Evolutionary conservation across 768 basidiomycete genomes (phyloP), one percentile per base, ranked within the genome.

Genomic region (Tricholoma sp.): DNA sequence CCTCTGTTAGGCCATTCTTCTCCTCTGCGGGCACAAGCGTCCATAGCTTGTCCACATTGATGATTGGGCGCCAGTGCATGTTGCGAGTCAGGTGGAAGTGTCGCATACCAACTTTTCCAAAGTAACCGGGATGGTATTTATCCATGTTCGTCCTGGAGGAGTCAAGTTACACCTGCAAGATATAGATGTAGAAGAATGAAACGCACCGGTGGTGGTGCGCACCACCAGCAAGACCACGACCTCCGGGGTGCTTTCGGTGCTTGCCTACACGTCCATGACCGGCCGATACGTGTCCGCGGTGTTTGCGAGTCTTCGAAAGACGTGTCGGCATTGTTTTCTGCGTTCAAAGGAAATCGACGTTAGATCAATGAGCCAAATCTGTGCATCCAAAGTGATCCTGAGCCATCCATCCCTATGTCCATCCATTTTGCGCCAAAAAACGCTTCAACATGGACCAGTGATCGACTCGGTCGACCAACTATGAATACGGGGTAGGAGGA

Each of bases 161-260:
- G 44, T 34, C 6, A 18, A 59, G 48, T 54, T 17, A 20, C 5
- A 18, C 15, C 18, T 51, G 12, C 49, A 10, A 28, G 39, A 13
- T 18, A 28, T 56, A 37, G 10, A 15, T 18, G 36, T 32, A 9
- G 28, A 6, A 15, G 13, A 12, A 45, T 41, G 18, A 45, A 47
- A 80, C 89, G 67, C 70, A 92, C 91, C 91, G 80, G 87, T 99
- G 97, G 83, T 99, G 97, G 80, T 98, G 96, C 78, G 86, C 82
- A 85, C 97, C 97, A 93, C 97, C 97, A 80, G 94, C 93, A 71
- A 98, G 91, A 97, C 97, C 97, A 77, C 97, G 93, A 91, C 97
- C 97, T 80, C 97, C 97, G 55, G 97, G 97, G 73, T 98, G 96
- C 78, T 98, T 98, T 75, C 97, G 91, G 86, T 99, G 97, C 86